Percentiles rank a stretch among this genome's conserved stretches.
phyloP scores from a whole-genome alignment of 148 eudicot genomes.

The Amaranthus palmeri region DNA sequence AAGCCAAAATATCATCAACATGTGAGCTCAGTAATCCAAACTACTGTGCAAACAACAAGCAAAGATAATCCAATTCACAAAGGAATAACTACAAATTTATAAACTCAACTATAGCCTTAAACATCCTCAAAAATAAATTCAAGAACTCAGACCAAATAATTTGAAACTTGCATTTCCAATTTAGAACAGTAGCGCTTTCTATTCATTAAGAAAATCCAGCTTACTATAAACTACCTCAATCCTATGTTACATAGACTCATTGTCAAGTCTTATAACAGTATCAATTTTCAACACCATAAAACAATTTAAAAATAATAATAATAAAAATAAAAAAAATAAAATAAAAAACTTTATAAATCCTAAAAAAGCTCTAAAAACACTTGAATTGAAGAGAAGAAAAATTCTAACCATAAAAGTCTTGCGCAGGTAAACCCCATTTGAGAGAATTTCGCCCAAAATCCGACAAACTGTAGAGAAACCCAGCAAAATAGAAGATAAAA shows the following conservation, averaged over 20 bases:
- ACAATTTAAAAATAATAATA: too few species aligned
- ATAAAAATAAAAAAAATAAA: neutral
- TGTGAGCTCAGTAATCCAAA: neutral
- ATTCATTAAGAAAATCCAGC: too few species aligned
- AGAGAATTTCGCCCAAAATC: constrained; percentile 34
- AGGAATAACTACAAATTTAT: neutral
- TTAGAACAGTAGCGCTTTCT: too few species aligned
- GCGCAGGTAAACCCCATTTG: constrained; percentile 21
- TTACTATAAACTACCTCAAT: too few species aligned
- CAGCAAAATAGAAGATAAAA: constrained; percentile 43
- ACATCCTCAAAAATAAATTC: neutral
- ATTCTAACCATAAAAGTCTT: constrained; percentile 28
- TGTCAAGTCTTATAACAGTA: too few species aligned
- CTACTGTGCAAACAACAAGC: neutral
- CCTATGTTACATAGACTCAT: too few species aligned
- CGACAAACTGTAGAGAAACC: constrained; percentile 41
- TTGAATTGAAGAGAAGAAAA: neutral
- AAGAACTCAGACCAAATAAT: neutral
- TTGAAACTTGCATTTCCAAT: neutral
- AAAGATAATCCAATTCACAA: neutral
- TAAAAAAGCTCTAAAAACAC: neutral
- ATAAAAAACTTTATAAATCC: neutral
- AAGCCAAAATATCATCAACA: neutral
- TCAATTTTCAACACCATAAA: neutral
- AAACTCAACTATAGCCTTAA: neutral